Conservation (phyloP, 805 yeast species). For the Spathaspora sp. region DNA sequence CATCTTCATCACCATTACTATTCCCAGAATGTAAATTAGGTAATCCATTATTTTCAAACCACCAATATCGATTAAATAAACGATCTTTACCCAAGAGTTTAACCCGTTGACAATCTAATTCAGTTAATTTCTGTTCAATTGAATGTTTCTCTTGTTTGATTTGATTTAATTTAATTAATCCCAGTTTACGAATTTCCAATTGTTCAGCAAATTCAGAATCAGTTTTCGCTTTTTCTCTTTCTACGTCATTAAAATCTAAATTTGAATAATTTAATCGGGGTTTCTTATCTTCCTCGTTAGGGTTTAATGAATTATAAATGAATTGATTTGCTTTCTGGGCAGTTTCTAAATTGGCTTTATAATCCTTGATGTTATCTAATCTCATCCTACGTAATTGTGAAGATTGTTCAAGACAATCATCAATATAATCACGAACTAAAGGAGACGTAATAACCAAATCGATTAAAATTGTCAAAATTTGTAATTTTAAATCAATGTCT, state of each 20-base stretch:
- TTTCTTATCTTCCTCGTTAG: not conserved
- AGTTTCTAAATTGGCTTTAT: constrained; percentile 48
- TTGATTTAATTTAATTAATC: constrained; percentile 39
- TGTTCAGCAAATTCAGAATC: constrained; percentile 42
- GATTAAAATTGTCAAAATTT: constrained; percentile 58
- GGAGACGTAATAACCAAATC: constrained; percentile 58
- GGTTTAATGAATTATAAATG: constrained; percentile 16
- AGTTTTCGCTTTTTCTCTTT: constrained; percentile 31
- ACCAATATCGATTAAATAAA: constrained; percentile 86
- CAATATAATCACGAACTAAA: constrained; percentile 60
- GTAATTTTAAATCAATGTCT: constrained; percentile 50
- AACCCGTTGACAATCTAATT: constrained; percentile 74
- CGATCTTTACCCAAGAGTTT: constrained; percentile 79
- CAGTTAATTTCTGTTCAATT: constrained; percentile 60
- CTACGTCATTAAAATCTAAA: constrained; percentile 41
- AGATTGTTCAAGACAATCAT: constrained; percentile 62
- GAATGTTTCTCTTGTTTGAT: constrained; percentile 46
- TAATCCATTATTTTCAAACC: constrained; percentile 87
- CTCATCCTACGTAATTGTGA: constrained; percentile 62
- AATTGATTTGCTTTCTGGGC: constrained; percentile 34
- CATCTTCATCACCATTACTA: constrained; percentile 40
- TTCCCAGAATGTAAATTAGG: constrained; percentile 45
- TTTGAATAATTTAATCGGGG: constrained; percentile 23
- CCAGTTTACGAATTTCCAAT: constrained; percentile 43
- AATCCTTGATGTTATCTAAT: constrained; percentile 61